These are phyloP conservation scores for Medicago arabica DNA, from an alignment of 306 rosid genomes.

Conservation along the genomic window DNA sequence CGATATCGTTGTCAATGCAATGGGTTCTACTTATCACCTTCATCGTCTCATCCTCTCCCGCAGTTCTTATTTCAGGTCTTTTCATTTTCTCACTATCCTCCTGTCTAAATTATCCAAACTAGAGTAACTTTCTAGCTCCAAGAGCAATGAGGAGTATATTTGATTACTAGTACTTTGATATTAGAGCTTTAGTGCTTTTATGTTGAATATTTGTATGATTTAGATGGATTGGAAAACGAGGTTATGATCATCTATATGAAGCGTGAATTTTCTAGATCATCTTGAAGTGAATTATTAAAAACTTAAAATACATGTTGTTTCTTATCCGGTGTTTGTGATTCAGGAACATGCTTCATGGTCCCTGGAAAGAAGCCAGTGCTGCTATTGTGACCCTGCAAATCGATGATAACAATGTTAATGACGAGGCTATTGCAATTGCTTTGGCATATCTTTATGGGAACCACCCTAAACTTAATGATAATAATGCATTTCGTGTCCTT, in stretches of 20 bases:
- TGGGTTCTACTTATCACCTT: conserved; percentile 89
- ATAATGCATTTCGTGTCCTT: conserved; percentile 93
- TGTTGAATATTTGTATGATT: neutral
- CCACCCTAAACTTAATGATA: conserved; percentile 87
- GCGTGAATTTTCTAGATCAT: neutral
- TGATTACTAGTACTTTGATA: neutral
- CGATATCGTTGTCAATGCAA: conserved; percentile 81
- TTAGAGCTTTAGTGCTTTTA: conserved; percentile 4
- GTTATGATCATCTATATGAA: neutral
- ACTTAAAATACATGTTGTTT: neutral
- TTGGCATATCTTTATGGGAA: conserved; percentile 93
- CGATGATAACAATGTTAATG: conserved; percentile 90
- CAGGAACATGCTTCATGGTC: conserved; percentile 99
- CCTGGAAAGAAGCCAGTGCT: conserved; percentile 98
- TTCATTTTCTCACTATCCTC: neutral
- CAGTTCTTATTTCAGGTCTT: conserved; percentile 93
- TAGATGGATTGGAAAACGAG: conserved; percentile 5
- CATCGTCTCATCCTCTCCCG: conserved; percentile 97
- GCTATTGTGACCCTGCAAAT: conserved; percentile 72
- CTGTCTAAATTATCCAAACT: too few relatives aligned
- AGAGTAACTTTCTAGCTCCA: too few relatives aligned
- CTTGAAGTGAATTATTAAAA: neutral
- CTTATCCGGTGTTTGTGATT: conserved; percentile 11
- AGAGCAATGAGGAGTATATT: too few relatives aligned
- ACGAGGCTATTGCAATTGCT: conserved; percentile 86